Conservation (phyloP, 2,329 filamentous ascomycete genomes). For the Aureobasidium sp. region DNA sequence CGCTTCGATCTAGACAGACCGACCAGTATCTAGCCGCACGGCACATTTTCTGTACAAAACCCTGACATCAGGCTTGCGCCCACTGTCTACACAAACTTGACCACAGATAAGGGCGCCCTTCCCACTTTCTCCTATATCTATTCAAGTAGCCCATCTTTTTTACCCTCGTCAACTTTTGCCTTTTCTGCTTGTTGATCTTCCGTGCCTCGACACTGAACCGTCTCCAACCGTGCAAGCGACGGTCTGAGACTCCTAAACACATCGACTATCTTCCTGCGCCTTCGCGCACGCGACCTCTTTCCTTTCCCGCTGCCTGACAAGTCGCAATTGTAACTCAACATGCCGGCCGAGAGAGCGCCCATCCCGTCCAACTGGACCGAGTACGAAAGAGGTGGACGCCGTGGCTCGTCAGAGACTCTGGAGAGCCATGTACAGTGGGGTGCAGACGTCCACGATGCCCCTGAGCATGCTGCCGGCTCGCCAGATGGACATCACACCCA, state of each 20-base stretch:
- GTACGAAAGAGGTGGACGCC: constrained; percentile 34
- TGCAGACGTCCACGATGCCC: constrained; percentile 10
- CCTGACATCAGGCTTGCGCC: constrained; percentile 3
- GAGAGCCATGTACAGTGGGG: constrained; percentile 11
- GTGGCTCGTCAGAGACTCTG: constrained; percentile 29
- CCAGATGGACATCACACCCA: constrained; percentile 3
- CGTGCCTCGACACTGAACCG: neutral
- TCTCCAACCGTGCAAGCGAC: neutral
- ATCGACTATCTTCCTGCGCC: neutral
- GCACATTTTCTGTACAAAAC: constrained; percentile 2
- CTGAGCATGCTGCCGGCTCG: constrained; percentile 11
- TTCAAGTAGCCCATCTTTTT: neutral
- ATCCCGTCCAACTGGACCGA: constrained; percentile 38
- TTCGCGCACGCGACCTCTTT: constrained; percentile 2
- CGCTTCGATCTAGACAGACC: neutral
- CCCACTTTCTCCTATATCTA: constrained; percentile 4
- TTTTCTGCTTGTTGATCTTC: neutral
- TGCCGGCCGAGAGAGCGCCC: constrained; percentile 16
- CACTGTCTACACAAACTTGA: neutral
- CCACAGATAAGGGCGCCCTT: neutral
- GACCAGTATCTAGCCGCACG: constrained; percentile 6
- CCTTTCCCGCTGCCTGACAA: neutral
- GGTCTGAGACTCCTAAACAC: neutral
- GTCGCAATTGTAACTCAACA: neutral
- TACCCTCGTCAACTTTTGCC: neutral